Conservation (phyloP, 768 basidiomycete species). For the Pulveroboletus sp. region DNA sequence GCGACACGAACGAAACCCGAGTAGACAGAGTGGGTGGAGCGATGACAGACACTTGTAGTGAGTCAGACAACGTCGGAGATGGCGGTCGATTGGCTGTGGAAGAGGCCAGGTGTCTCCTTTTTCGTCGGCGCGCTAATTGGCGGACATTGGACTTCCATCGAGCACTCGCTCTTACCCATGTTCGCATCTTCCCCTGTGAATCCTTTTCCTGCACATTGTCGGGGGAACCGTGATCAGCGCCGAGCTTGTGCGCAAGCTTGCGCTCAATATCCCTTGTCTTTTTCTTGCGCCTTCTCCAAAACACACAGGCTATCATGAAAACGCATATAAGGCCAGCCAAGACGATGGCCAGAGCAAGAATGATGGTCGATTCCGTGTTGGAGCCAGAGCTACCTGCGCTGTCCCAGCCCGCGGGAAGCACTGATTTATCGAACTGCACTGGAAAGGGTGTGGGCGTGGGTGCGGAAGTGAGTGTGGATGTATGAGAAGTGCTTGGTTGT, state of each 20-base stretch:
- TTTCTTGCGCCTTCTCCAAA: slow-evolving; percentile 47
- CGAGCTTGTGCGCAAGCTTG: slow-evolving; percentile 30
- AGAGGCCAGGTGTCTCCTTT: slow-evolving; percentile 17
- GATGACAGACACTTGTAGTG: slow-evolving; percentile 4
- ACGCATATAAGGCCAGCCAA: slow-evolving; percentile 58
- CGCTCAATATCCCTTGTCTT: slow-evolving; percentile 50
- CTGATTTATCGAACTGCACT: slow-evolving; percentile 18
- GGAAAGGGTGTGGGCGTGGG: slow-evolving; percentile 15
- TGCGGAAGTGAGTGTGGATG: slow-evolving; percentile 12
- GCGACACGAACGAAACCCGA: slow-evolving; percentile 25
- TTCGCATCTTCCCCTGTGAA: slow-evolving; percentile 45
- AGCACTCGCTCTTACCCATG: slow-evolving; percentile 62
- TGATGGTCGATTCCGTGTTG: slow-evolving; percentile 39
- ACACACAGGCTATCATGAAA: slow-evolving; percentile 57
- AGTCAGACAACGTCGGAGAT: slow-evolving; percentile 18
- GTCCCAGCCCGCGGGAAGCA: slow-evolving; percentile 56
- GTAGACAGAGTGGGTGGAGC: slow-evolving; percentile 19
- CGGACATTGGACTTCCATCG: slow-evolving; percentile 66
- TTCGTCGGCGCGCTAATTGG: slow-evolving; percentile 55
- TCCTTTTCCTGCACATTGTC: slow-evolving; percentile 41
- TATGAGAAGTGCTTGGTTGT: not conserved
- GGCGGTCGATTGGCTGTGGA: slow-evolving; percentile 7
- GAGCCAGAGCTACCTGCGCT: slow-evolving; percentile 10
- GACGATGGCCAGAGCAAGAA: slow-evolving; percentile 55
- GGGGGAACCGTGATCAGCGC: slow-evolving; percentile 23